Evolutionary conservation across 805 yeast species (phyloP).

Genomic region (Debaryomyces prosopidis): DNA sequence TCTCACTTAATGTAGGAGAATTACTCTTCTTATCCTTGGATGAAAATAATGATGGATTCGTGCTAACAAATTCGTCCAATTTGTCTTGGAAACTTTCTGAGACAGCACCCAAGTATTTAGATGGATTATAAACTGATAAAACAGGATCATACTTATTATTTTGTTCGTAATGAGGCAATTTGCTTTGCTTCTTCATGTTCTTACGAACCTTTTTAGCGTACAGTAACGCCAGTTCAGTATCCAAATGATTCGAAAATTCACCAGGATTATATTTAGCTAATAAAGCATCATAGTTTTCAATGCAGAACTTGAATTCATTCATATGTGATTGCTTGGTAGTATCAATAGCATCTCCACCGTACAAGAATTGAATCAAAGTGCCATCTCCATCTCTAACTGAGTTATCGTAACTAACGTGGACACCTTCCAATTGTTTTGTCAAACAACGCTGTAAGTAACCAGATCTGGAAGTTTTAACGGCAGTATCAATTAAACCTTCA

Average conservation of each 20-base stretch:
- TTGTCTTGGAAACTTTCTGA: conserved; percentile 85
- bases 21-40: conserved; percentile 48
- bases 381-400: conserved; percentile 96
- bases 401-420: conserved; percentile 90
- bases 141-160: conserved; percentile 81
- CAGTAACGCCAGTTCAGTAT: conserved; percentile 76
- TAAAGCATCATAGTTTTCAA: conserved; percentile 85
- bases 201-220: conserved; percentile 85
- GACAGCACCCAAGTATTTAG: conserved; percentile 88
- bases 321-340: conserved; percentile 92
- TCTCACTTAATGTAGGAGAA: conserved; percentile 57
- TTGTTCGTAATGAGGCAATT: conserved; percentile 64
- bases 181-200: conserved; percentile 61
- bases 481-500: conserved; percentile 99
- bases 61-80: conserved; percentile 66
- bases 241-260: conserved; percentile 66
- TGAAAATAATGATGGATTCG: conserved; percentile 57
- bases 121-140: conserved; percentile 80
- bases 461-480: conserved; percentile 96
- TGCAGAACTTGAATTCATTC: conserved; percentile 90
- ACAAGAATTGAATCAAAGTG: conserved; percentile 86
- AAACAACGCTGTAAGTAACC: conserved; percentile 98
- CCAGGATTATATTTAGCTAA: conserved; percentile 85
- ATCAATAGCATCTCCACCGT: conserved; percentile 97
- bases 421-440: conserved; percentile 97